Evolutionary conservation across 2,329 filamentous ascomycete species (phyloP).

Genomic region (Stemphylium vesicarium): DNA sequence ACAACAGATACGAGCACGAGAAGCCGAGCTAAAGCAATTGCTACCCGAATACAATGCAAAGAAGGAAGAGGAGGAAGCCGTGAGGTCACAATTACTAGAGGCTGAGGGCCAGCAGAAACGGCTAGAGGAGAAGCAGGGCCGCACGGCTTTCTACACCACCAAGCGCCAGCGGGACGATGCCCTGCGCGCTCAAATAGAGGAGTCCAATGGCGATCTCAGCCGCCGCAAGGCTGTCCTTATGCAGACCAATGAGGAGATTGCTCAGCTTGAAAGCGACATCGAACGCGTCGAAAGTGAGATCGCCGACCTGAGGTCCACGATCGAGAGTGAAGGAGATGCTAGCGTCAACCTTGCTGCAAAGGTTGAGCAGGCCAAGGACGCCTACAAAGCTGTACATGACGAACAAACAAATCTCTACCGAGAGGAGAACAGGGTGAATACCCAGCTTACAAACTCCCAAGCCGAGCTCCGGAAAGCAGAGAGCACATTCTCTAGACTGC

Average conservation of each 20-base stretch:
- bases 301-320: slow-evolving; percentile 69
- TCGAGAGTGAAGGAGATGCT: slow-evolving; percentile 80
- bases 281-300: slow-evolving; percentile 75
- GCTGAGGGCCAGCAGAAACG: slow-evolving; percentile 77
- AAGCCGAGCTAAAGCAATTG: slow-evolving; percentile 76
- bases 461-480: slow-evolving; percentile 81
- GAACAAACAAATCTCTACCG: slow-evolving; percentile 86
- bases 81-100: slow-evolving; percentile 75
- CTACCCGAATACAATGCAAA: slow-evolving; percentile 76
- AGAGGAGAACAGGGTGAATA: slow-evolving; percentile 85
- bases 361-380: slow-evolving; percentile 77
- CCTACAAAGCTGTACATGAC: slow-evolving; percentile 79
- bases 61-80: slow-evolving; percentile 73
- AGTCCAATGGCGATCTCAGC: slow-evolving; percentile 76
- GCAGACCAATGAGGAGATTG: slow-evolving; percentile 83
- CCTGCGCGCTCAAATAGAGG: slow-evolving; percentile 79
- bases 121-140: slow-evolving; percentile 89
- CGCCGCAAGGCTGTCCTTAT: slow-evolving; percentile 84
- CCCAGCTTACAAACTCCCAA: slow-evolving; percentile 75
- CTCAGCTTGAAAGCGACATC: slow-evolving; percentile 73
- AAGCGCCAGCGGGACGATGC: slow-evolving; percentile 88
- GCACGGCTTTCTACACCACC: slow-evolving; percentile 84
- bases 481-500: slow-evolving; percentile 77
- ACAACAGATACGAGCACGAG: slow-evolving; percentile 74
- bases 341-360: slow-evolving; percentile 75